These are phyloP conservation scores for Ophiostoma montium DNA, from an alignment of 2,329 filamentous ascomycete genomes.

Conservation along the genomic window DNA sequence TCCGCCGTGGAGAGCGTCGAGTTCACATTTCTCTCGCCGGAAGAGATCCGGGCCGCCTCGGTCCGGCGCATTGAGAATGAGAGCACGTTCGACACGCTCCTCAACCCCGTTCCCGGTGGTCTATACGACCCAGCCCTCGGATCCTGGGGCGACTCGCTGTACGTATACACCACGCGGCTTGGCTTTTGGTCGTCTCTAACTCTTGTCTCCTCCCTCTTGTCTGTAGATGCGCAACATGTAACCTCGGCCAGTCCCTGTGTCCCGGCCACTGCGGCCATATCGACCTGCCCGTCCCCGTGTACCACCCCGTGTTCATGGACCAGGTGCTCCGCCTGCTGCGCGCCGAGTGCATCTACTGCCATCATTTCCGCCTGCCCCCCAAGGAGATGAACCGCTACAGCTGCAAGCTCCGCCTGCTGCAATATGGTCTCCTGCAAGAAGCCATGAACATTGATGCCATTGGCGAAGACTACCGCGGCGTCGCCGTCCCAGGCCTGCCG, in stretches of 20 bases:
- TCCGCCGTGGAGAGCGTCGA: slow-evolving; percentile 78
- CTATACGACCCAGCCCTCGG: slow-evolving; percentile 87
- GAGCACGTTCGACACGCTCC: slow-evolving; percentile 81
- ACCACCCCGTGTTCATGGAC: slow-evolving; percentile 94
- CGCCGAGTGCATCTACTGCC: slow-evolving; percentile 83
- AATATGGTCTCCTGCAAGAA: slow-evolving; percentile 67
- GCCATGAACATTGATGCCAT: slow-evolving; percentile 42
- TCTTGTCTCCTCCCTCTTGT: neutral
- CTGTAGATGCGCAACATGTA: slow-evolving; percentile 81
- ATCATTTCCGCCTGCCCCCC: slow-evolving; percentile 66
- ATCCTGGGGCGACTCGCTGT: slow-evolving; percentile 76
- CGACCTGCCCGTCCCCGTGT: slow-evolving; percentile 82
- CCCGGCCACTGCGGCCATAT: slow-evolving; percentile 93
- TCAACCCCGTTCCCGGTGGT: slow-evolving; percentile 80
- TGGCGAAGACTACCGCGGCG: slow-evolving; percentile 31
- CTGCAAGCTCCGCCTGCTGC: slow-evolving; percentile 75
- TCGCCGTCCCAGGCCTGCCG: slow-evolving; percentile 25
- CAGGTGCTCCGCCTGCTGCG: slow-evolving; percentile 75
- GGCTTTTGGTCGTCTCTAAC: too few relatives aligned
- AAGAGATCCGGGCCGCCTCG: slow-evolving; percentile 78
- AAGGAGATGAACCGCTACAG: slow-evolving; percentile 63
- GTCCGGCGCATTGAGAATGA: slow-evolving; percentile 91
- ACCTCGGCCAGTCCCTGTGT: slow-evolving; percentile 65
- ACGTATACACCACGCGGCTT: too few relatives aligned
- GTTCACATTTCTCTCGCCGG: slow-evolving; percentile 69